Base-by-base conservation (phyloP, 352 stramenopile genomes). In the Phytophthora cactorum region DNA sequence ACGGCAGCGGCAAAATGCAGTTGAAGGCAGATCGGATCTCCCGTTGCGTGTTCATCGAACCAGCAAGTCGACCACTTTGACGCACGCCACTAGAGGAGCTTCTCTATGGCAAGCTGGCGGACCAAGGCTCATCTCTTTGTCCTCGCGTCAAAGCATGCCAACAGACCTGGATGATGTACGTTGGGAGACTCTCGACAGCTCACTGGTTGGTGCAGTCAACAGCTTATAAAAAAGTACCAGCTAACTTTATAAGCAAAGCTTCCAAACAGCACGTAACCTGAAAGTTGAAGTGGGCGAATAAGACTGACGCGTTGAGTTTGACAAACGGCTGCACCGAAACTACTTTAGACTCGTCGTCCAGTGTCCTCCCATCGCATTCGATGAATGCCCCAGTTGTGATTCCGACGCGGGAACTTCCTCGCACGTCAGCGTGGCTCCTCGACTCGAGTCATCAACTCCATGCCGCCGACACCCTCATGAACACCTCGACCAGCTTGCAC, bases 41-140 rank as follows among this genome's bases (percentile, higher is more conserved):
- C 58, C 27, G 44, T 52, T 15, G 52, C 44, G 22, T 29, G 12
- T 68, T 68, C 61, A 64, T 29, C 25, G 61, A 68, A 68, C 27
- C 25, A 53, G 52, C 32, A 17, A 55, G 14, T 58, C 47, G 36
- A 34, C 34, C 46, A 58, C 53, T 50, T 54, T 61, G 51, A 25
- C 17, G 51, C 44, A 63, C 61, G 61, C 28, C 11, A 56, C 36
- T 1, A 43, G 36, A 43, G 36, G 36, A 43, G 52, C 14, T 52
- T 28, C 45, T 63, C n/a, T n/a, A n/a, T n/a, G n/a, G n/a, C n/a
- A n/a, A n/a, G n/a, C n/a, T n/a, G n/a, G n/a, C n/a, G n/a, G n/a
- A n/a, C n/a, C n/a, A n/a, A n/a, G n/a, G n/a, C n/a, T n/a, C n/a
- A n/a, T n/a, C n/a, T n/a, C n/a, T n/a, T n/a, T n/a, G n/a, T n/a